Evolutionary conservation across 495 filamentous ascomycete species (phyloP), one percentile per base, ranked within the genome.

Genomic region (Aspergillus funiculosus): DNA sequence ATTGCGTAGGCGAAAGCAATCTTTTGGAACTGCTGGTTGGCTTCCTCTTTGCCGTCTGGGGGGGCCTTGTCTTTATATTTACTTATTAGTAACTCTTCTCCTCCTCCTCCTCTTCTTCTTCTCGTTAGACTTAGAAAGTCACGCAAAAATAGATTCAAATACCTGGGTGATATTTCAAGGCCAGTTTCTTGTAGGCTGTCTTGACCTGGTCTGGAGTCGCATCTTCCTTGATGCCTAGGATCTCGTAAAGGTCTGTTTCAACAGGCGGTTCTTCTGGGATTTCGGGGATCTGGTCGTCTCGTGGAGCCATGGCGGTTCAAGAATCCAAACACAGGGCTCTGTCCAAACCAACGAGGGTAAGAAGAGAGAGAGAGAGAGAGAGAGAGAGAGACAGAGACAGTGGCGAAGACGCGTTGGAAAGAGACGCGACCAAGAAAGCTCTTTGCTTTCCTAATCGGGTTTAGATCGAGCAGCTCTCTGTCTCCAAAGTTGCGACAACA

Each of bases 1-100:
- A 98, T 82, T 13, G 86, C 89, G 57, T 97, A 94, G 31, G 94
- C 90, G 50, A 96, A 90, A 7, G 90, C 92, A 53, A 97, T 81
- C 40, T 81, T 70, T 60, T 97, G 92, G 72, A 98, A 98, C 26
- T 76, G 81, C 38, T 69, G 60, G 51, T 92, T 80, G 6, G 94
- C 90, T 40, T 74, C 67, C 6, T 78, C 73, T 56, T 83, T 85
- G 25, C 78, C 62, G 25, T 78, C 72, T 1, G 75, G 67, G 31
- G 76, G 39, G 11, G 80, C 85, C 61, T 95, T 95, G 72, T 95
- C 90, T 84, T 40, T 32, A 13, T 38, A 9, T 27, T 14, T n/a
- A n/a, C n/a, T n/a, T n/a, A n/a, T 17, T 34, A 7, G 18, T 34
- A 13, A 7, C 26, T 28, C 26, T 28, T 28, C 26, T 28, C 1